A percentile compares a stretch with the other conserved stretches of the same genome.
phyloP scores from a whole-genome alignment of 2,329 filamentous ascomycete species.

The Colletotrichum sp. region DNA sequence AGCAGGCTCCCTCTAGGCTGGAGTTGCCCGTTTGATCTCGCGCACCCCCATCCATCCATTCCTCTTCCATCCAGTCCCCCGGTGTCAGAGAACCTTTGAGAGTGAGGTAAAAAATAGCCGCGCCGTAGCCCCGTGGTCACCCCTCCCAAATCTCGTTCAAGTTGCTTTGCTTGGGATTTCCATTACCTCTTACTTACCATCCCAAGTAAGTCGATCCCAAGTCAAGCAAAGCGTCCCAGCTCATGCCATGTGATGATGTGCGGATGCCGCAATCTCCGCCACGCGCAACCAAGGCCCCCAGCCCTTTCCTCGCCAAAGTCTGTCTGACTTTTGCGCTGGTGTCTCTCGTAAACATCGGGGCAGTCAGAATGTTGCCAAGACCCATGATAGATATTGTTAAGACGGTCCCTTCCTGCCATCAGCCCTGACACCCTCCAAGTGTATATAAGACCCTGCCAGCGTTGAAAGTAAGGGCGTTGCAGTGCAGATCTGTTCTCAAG shows the following conservation, averaged over 20 bases:
- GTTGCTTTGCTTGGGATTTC: not conserved
- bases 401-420: not conserved
- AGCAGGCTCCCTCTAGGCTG: not conserved
- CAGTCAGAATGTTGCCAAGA: constrained; percentile 1
- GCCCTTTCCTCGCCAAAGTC: not conserved
- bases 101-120: not conserved
- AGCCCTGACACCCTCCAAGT: not conserved
- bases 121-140: not conserved
- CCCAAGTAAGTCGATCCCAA: not conserved
- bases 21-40: not conserved
- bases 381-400: not conserved
- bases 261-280: constrained; percentile 15
- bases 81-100: not conserved
- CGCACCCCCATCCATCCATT: not conserved
- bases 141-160: not conserved
- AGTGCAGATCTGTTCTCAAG: not conserved
- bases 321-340: not conserved
- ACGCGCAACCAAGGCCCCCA: not conserved
- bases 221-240: constrained; percentile 13
- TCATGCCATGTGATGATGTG: constrained; percentile 18
- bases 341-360: not conserved
- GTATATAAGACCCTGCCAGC: constrained; percentile 14
- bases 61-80: not conserved
- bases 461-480: not conserved
- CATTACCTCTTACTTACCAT: not conserved